A percentile compares a stretch with the other conserved stretches of the same genome.
These are phyloP conservation scores for Tetraselmis chui DNA, from an alignment of 139 green algal genomes.

Conservation along the genomic window DNA sequence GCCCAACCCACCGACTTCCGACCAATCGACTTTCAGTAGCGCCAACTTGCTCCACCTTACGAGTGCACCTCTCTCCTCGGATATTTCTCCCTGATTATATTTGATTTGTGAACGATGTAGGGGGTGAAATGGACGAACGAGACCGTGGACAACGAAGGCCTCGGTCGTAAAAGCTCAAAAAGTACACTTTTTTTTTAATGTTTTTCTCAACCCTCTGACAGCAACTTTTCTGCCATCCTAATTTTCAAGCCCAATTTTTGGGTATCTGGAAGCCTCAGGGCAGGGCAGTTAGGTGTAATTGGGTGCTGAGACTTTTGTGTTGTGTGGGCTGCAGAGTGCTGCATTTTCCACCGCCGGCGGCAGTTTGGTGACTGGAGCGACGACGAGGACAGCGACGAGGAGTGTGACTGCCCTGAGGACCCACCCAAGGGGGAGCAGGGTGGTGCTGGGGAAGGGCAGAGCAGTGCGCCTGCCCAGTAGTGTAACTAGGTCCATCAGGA, in stretches of 20 bases:
- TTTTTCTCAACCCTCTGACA: slow-evolving; percentile 12
- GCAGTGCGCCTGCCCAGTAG: too few relatives aligned
- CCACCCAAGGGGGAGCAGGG: too few relatives aligned
- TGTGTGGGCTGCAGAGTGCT: slow-evolving; percentile 67
- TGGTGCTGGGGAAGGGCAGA: too few relatives aligned
- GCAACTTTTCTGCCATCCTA: slow-evolving; percentile 8
- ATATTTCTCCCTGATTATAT: background rate
- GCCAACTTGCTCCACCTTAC: background rate
- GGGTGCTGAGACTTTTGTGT: background rate
- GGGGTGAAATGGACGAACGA: slow-evolving; percentile 68
- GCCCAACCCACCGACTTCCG: background rate
- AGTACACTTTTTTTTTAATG: slow-evolving; percentile 31
- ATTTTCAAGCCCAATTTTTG: background rate
- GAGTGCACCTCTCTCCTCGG: background rate
- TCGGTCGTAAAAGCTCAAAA: slow-evolving; percentile 68
- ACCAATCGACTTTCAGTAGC: background rate
- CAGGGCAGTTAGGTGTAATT: background rate
- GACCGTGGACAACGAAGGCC: slow-evolving; percentile 66
- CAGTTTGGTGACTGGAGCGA: slow-evolving; percentile 81
- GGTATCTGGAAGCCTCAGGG: background rate
- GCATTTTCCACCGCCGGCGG: slow-evolving; percentile 74
- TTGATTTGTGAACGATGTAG: slow-evolving; percentile 33
- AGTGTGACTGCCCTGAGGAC: slow-evolving; percentile 32
- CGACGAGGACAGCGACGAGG: slow-evolving; percentile 59
- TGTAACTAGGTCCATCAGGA: too few relatives aligned